phyloP scores from a whole-genome alignment of 73 alveolate genomes.

The Paramecium bursaria region DNA sequence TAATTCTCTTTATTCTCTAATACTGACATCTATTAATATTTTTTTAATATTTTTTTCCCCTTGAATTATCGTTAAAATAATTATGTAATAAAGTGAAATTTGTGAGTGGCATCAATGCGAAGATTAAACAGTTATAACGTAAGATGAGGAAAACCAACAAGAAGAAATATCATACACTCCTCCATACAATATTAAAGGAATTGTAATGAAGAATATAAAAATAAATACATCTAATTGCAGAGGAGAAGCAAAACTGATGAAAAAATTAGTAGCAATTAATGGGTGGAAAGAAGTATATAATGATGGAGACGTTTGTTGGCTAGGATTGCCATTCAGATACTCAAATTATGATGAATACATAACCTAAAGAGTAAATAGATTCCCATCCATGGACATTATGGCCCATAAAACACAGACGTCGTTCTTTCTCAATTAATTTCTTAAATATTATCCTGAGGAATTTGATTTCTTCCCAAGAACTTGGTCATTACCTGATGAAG shows the following conservation, averaged over 20 bases:
- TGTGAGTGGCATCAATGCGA: conserved; percentile 29
- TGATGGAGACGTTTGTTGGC: conserved; percentile 68
- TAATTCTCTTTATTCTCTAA: neutral
- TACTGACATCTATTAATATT: conserved; percentile 6
- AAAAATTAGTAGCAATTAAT: conserved; percentile 28
- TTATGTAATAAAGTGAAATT: conserved; percentile 11
- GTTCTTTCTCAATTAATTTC: conserved; percentile 72
- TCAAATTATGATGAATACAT: conserved; percentile 55
- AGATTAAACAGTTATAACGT: conserved; percentile 6
- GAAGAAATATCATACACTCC: neutral
- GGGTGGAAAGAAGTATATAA: conserved; percentile 71
- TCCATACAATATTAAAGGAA: neutral
- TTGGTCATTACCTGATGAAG: conserved; percentile 81
- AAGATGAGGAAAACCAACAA: conserved; percentile 1
- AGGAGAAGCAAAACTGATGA: conserved; percentile 38
- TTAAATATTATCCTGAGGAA: conserved; percentile 82
- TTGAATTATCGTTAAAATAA: neutral
- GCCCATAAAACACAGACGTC: conserved; percentile 82
- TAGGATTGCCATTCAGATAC: conserved; percentile 67
- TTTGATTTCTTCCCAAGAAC: conserved; percentile 80
- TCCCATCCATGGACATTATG: conserved; percentile 81
- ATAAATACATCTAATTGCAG: conserved; percentile 50
- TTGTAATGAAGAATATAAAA: conserved; percentile 13
- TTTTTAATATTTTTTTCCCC: conserved; percentile 9
- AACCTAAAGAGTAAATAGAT: conserved; percentile 71